Evolutionary conservation across 2,329 filamentous ascomycete genomes (phyloP), one percentile per base, ranked within the genome.

Genomic region (Apiospora arundinis): DNA sequence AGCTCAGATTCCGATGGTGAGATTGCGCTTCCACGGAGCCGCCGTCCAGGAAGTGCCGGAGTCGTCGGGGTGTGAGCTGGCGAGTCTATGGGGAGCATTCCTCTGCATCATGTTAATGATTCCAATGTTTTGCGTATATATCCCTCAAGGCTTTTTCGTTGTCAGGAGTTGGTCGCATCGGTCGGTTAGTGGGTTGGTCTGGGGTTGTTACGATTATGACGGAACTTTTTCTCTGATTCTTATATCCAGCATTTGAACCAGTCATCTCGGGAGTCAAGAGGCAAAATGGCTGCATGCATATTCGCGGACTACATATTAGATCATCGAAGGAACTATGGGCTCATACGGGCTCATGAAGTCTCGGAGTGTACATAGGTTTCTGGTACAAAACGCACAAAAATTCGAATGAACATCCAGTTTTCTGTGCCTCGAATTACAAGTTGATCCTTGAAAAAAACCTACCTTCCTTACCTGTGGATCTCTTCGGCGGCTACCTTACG

Each of bases 1-100:
- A 84, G 87, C 70, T 89, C 87, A 23, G 88, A 89, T 63, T 89
- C 89, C 21, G 88, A 90, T 42, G 86, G 85, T 44, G 88, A 90
- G 76, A 90, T 90, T 70, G 80, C 85, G 68, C 80, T 89, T 8
- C 87, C 86, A 0, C 79, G 78, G 63, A 40, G 45, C 40, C 68
- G 46, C 45, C 49, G 68, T 40, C 49, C n/a, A 40, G 77, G 76
- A 67, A 74, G 68, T 32, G 21, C 73, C 44, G 70, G 66, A 28
- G 70, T 67, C 56, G 45, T 72, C 14, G 70, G 69, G 12, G 44
- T 44, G 28, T 67, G 60, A 70, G 37, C 14, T 42, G 60, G n/a
- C 28, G 49, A 40, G 56, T 63, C 56, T 32, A 25, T 40, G 60
- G 37, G 37, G 32, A 37, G 23, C 44, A 28, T 25, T 25, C 37